These are phyloP conservation scores for Apiotrichum laibachii DNA, from an alignment of 1,284 basidiomycete genomes.

Conservation along the genomic window DNA sequence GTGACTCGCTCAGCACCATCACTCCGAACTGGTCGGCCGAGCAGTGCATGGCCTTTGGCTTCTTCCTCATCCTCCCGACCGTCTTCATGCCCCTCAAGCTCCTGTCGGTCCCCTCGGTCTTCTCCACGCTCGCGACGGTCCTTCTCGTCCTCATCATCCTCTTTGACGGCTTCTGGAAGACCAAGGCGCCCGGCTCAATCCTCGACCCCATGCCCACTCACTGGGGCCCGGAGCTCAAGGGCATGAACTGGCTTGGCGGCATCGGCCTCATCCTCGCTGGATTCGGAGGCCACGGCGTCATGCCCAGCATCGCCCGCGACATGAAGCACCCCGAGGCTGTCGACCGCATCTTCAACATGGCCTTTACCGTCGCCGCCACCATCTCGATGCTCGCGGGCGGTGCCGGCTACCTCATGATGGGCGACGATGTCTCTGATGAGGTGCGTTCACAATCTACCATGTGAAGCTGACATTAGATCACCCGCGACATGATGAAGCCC, in stretches of 20 bases:
- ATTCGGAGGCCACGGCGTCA: conserved; percentile 90
- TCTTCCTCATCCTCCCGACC: conserved; percentile 72
- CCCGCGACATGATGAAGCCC: conserved; percentile 73
- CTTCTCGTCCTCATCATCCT: conserved; percentile 76
- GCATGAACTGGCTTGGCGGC: conserved; percentile 55
- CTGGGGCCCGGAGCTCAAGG: conserved; percentile 58
- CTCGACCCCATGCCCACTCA: conserved; percentile 70
- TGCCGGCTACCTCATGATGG: conserved; percentile 91
- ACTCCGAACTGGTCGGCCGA: conserved; percentile 65
- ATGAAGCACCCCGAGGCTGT: conserved; percentile 83
- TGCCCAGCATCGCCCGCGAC: conserved; percentile 84
- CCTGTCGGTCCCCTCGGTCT: conserved; percentile 77
- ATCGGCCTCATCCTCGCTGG: conserved; percentile 94
- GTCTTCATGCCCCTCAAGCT: conserved; percentile 78
- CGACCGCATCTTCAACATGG: conserved; percentile 57
- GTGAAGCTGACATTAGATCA: conserved; percentile 57
- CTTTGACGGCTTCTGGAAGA: conserved; percentile 77
- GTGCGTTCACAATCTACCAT: neutral
- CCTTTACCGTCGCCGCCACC: conserved; percentile 59
- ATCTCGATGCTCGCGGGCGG: conserved; percentile 78
- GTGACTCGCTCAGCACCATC: conserved; percentile 74
- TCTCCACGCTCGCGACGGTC: conserved; percentile 76
- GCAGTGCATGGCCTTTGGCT: conserved; percentile 71
- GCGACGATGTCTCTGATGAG: conserved; percentile 74
- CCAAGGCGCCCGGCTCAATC: conserved; percentile 75